phyloP scores from a whole-genome alignment of 495 filamentous ascomycete genomes.

The Bacidia rubella region DNA sequence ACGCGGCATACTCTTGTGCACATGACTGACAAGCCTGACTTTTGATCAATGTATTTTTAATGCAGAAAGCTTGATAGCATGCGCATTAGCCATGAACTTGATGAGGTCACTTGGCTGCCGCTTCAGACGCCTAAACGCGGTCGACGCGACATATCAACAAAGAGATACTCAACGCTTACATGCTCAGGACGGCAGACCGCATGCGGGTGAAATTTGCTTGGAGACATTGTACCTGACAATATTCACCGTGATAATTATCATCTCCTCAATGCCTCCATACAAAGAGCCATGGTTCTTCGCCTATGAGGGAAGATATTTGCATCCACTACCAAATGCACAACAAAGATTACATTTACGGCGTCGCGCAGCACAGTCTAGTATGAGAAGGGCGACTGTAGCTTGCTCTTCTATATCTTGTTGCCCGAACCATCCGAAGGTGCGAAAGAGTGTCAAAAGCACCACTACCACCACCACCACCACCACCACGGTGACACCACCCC shows the following conservation, averaged over 20 bases:
- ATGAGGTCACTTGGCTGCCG: no score
- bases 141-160: neutral
- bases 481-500: neutral
- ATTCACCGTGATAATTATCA: neutral
- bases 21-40: no score
- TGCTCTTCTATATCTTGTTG: no score
- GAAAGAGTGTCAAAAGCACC: neutral
- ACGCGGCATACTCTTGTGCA: no score
- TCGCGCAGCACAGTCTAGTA: neutral
- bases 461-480: neutral
- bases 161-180: no score
- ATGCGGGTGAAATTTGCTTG: neutral
- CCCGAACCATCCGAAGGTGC: no score
- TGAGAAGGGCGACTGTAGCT: no score
- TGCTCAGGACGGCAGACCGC: neutral
- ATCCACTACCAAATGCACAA: neutral
- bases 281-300: neutral
- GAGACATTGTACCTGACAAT: neutral
- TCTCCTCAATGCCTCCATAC: constrained; percentile 5
- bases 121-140: no score
- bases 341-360: neutral
- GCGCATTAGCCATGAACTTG: no score
- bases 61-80: no score
- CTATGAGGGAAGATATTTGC: neutral
- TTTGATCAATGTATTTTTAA: no score